Evolutionary conservation across 2,329 filamentous ascomycete species (phyloP).

Genomic region (Trichophyton verrucosum): DNA sequence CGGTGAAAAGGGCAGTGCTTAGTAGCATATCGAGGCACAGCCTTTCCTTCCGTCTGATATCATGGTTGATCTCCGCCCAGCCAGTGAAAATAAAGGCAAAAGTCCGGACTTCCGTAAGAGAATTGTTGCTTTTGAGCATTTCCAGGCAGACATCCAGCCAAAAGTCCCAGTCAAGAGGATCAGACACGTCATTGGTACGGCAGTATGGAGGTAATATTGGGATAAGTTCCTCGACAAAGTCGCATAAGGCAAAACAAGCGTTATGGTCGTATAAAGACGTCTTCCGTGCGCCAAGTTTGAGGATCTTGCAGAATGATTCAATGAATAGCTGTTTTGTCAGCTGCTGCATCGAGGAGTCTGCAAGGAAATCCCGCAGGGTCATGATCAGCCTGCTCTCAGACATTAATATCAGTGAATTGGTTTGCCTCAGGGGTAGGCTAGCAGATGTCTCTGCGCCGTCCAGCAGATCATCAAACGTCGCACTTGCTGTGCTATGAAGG

Average conservation of each 20-base stretch:
- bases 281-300: constrained; percentile 61
- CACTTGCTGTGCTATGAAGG: constrained; percentile 37
- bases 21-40: constrained; percentile 67
- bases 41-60: constrained; percentile 53
- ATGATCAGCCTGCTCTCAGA: constrained; percentile 78
- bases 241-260: constrained; percentile 79
- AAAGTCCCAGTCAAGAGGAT: constrained; percentile 64
- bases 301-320: constrained; percentile 57
- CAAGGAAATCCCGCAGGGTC: constrained; percentile 67
- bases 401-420: constrained; percentile 67
- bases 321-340: constrained; percentile 57
- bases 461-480: constrained; percentile 56
- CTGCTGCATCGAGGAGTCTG: constrained; percentile 44
- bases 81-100: constrained; percentile 68
- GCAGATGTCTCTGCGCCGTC: constrained; percentile 54
- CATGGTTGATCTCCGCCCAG: constrained; percentile 60
- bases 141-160: constrained; percentile 70
- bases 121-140: constrained; percentile 74
- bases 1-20: constrained; percentile 60
- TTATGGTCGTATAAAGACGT: constrained; percentile 71
- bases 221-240: constrained; percentile 75
- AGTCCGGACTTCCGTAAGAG: constrained; percentile 76
- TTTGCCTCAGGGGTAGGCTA: constrained; percentile 49
- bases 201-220: constrained; percentile 52
- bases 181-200: constrained; percentile 33